Evolutionary conservation across 2,329 filamentous ascomycete species (phyloP), one percentile per base, ranked within the genome.

Genomic region (Apiospora hydei): DNA sequence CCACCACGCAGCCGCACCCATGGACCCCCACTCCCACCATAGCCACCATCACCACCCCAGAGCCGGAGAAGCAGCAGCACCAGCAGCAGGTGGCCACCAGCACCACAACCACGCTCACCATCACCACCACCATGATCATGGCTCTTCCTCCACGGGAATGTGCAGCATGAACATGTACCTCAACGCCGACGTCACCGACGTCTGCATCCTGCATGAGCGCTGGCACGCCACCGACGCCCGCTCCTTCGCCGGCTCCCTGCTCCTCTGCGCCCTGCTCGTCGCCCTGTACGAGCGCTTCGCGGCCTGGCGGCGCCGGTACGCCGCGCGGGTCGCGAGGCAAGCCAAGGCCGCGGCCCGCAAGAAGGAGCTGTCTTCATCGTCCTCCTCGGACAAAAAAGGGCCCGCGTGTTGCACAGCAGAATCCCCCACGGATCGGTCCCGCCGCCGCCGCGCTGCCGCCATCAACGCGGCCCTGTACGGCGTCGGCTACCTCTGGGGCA

Each of bases 161-260:
- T 69, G 67, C 67, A 69, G 47, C 44, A 69, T 69, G 67, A 69
- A 69, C 67, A 69, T 69, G 67, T 69, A 47, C 67, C 67, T 69
- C 44, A 69, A 69, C 44, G 24, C 67, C 67, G 67, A 69, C 67
- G 47, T 38, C 44, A 69, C 44, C 26, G 67, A 69, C 44, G 26
- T 69, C 67, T 69, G 67, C 67, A 69, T 69, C 67, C 67, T 69
- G 26, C 67, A 69, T 26, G 67, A 69, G 44, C 67, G 67, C 26
- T 69, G 67, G 67, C 67, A 49, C 44, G 67, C 21, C 26, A 69
- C 67, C 44, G 67, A 49, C 67, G 47, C 67, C 18, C 67, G 16
- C 44, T 69, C 67, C 44, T 38, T 69, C 26, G 67, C 47, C 44
- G 44, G 2, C 26, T 69, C 67, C 16, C 44, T 69, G 67, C 44